Conservation (phyloP, 768 basidiomycete genomes). For the Lactarius trivialis region DNA sequence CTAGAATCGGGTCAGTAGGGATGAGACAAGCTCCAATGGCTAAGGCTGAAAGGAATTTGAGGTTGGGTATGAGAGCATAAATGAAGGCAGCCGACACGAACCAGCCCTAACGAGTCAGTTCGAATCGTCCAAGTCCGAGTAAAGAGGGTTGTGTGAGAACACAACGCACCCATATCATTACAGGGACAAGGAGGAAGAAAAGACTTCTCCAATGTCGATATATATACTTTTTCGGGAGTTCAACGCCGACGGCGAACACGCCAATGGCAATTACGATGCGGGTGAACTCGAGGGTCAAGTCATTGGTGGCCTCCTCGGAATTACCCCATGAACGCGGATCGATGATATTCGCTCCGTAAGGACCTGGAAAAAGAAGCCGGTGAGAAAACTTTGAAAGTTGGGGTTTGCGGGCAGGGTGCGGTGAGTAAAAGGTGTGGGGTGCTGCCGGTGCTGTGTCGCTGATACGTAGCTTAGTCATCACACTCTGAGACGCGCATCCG, state of each 20-base stretch:
- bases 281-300: conserved; percentile 85
- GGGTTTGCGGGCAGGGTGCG: neutral
- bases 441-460: neutral
- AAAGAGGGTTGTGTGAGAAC: neutral
- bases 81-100: conserved; percentile 88
- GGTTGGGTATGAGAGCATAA: conserved; percentile 81
- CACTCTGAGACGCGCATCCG: neutral
- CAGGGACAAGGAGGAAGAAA: conserved; percentile 72
- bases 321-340: conserved; percentile 74
- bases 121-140: neutral
- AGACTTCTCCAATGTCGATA: conserved; percentile 87
- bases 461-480: neutral
- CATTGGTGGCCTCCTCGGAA: conserved; percentile 46
- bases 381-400: neutral
- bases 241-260: conserved; percentile 97
- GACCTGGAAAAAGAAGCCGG: conserved; percentile 42
- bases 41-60: conserved; percentile 84
- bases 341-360: conserved; percentile 76
- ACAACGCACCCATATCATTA: conserved; percentile 74
- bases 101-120: conserved; percentile 61
- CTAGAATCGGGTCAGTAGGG: conserved; percentile 91
- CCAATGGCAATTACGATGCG: conserved; percentile 92
- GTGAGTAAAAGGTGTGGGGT: neutral
- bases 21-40: conserved; percentile 91
- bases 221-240: conserved; percentile 95